Conservation (phyloP, 1,284 basidiomycete genomes). For the Leccinum solheimii region DNA sequence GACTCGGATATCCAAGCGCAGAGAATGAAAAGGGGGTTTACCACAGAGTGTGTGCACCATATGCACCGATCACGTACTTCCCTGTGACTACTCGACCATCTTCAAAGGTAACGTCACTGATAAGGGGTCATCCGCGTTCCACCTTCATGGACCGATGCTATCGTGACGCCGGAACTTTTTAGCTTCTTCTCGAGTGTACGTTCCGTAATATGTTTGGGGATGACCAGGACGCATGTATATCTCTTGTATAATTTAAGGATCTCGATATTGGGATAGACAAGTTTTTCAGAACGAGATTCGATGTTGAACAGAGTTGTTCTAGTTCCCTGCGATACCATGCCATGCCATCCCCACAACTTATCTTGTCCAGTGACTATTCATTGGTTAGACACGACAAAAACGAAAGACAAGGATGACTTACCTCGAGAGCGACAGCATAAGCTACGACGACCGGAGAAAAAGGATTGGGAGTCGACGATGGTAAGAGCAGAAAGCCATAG, state of each 20-base stretch:
- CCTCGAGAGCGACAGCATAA: conserved; percentile 47
- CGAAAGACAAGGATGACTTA: conserved; percentile 2
- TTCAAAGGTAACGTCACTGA: no score
- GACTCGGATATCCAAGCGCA: background rate
- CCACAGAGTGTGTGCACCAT: conserved; percentile 44
- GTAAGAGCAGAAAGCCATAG: conserved; percentile 44
- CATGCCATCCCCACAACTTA: conserved; percentile 42
- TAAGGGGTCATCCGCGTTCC: no score
- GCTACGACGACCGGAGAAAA: conserved; percentile 42
- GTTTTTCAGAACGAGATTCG: conserved; percentile 30
- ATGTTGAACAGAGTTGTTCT: conserved; percentile 32
- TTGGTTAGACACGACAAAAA: background rate
- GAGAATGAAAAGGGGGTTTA: conserved; percentile 27
- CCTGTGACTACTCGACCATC: conserved; percentile 37
- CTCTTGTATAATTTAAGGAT: conserved; percentile 40
- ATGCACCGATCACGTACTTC: conserved; percentile 40
- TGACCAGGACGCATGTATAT: conserved; percentile 44
- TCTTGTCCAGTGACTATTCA: conserved; percentile 45
- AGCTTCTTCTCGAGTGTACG: conserved; percentile 40
- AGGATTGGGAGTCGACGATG: conserved; percentile 45
- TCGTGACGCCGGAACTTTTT: conserved; percentile 30
- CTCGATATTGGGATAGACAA: conserved; percentile 34
- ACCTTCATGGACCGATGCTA: conserved; percentile 13
- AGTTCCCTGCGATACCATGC: conserved; percentile 35
- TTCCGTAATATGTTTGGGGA: conserved; percentile 56